Base-by-base conservation (phyloP, 1,139 yeast genomes). In the Pichia sp. region DNA sequence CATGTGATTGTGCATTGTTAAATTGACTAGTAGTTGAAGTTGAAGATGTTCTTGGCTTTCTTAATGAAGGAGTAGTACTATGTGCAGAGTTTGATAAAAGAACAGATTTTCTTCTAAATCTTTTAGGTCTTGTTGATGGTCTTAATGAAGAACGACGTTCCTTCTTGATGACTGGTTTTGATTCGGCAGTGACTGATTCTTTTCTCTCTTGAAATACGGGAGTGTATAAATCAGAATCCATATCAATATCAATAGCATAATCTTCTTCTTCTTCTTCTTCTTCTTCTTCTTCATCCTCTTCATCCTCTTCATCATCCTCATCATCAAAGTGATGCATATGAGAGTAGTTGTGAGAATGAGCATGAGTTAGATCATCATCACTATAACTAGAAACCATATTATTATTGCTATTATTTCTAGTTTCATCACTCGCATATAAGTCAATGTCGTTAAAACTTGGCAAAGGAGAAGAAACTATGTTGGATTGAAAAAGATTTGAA, bases 311-410 rank as follows among this genome's bases (percentile, higher is more conserved):
- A 30, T 54, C 49, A 32, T 53, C 50, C 30, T 49, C 51, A 24
- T 51, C 51, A 15, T 52, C 54, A 20, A 47, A 45, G 14, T 50
- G 51, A 27, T 50, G 55, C 13, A 48, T 56, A 15, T 50, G 23
- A 21, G n/a, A n/a, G n/a, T n/a, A n/a, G n/a, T n/a, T n/a, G n/a
- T n/a, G n/a, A n/a, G n/a, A n/a, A n/a, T n/a, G n/a, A n/a, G n/a
- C n/a, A n/a, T n/a, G n/a, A n/a, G n/a, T n/a, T n/a, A n/a, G 55
- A 31, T 52, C 50, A 26, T 48, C 35, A 30, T 54, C 59, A 33
- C 55, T 57, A 19, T 51, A 38, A 45, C 55, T 58, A 53, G 53
- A 53, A 28, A 53, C 55, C 52, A 50, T 46, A 16, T 54, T 56
- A 26, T 8, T 24, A 19, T 35, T 26, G 13, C 13, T 26, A 26